Percentiles rank a stretch among this genome's conserved stretches.
Conservation (phyloP, 768 basidiomycete species). For the Mycena galopus region DNA sequence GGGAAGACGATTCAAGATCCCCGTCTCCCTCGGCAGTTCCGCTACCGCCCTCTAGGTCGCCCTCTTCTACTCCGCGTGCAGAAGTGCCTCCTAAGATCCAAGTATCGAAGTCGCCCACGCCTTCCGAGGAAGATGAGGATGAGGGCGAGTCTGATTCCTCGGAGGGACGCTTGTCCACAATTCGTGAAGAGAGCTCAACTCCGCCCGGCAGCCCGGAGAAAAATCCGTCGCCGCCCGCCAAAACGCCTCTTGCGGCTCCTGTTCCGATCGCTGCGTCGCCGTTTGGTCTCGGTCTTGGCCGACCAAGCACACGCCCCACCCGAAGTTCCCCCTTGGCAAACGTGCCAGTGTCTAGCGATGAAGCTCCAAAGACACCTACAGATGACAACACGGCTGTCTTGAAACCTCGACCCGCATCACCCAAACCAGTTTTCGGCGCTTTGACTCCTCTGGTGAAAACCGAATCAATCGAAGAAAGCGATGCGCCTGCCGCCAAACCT, state of each 20-base stretch:
- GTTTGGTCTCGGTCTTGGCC: constrained; percentile 63
- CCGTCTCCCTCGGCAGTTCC: constrained; percentile 50
- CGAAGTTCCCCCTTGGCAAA: constrained; percentile 85
- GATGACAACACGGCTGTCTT: constrained; percentile 36
- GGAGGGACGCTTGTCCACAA: constrained; percentile 44
- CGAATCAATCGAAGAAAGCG: constrained; percentile 40
- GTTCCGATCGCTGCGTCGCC: constrained; percentile 52
- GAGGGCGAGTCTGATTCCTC: constrained; percentile 37
- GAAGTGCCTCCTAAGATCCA: constrained; percentile 59
- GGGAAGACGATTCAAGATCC: constrained; percentile 45
- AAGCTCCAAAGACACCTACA: constrained; percentile 47
- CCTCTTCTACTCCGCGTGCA: constrained; percentile 71
- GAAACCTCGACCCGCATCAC: constrained; percentile 55
- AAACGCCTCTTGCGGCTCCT: constrained; percentile 44
- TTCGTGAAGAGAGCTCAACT: constrained; percentile 65
- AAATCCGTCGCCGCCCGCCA: constrained; percentile 53
- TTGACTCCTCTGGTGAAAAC: constrained; percentile 45
- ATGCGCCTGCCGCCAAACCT: constrained; percentile 40
- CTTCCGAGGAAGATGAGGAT: constrained; percentile 42
- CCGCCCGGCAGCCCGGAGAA: constrained; percentile 75
- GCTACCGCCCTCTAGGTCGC: constrained; percentile 60
- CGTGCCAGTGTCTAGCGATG: constrained; percentile 60
- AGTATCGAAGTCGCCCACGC: constrained; percentile 51
- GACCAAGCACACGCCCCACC: constrained; percentile 73
- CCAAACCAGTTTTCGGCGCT: constrained; percentile 53